These are phyloP conservation scores for Starmerella floris DNA, from an alignment of 805 yeast species.

Conservation along the genomic window DNA sequence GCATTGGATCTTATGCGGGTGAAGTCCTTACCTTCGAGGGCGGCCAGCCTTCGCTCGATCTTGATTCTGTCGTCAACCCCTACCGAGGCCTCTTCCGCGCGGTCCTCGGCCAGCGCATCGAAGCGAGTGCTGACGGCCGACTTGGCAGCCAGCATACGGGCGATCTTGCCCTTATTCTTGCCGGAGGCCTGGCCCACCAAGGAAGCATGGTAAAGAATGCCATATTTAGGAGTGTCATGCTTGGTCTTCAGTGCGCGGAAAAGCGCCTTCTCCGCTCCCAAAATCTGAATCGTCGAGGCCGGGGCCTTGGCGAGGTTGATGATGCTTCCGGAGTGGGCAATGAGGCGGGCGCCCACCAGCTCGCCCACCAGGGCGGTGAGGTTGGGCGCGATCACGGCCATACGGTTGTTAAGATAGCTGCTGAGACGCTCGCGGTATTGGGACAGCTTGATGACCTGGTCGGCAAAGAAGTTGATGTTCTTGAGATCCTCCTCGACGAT, in stretches of 20 bases:
- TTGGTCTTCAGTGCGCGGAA: conserved; percentile 98
- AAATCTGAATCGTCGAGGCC: conserved; percentile 93
- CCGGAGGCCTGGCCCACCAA: conserved; percentile 97
- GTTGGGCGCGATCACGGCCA: conserved; percentile 99
- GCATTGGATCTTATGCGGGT: conserved; percentile 73
- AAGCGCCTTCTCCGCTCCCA: conserved; percentile 98
- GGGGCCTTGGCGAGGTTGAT: conserved; percentile 95
- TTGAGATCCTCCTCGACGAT: conserved; percentile 80
- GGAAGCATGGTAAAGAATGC: conserved; percentile 91
- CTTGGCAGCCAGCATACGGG: conserved; percentile 96
- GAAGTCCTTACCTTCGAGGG: conserved; percentile 85
- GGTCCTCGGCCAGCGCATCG: conserved; percentile 93
- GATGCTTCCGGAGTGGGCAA: conserved; percentile 93
- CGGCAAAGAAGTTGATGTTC: conserved; percentile 83
- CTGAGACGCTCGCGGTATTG: conserved; percentile 93
- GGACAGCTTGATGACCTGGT: conserved; percentile 90
- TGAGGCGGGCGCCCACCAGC: conserved; percentile 94
- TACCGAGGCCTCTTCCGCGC: conserved; percentile 88
- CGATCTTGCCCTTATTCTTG: conserved; percentile 96
- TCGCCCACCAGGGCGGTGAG: conserved; percentile 92
- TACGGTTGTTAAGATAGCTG: conserved; percentile 79
- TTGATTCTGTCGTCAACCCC: conserved; percentile 85
- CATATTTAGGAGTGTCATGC: conserved; percentile 97
- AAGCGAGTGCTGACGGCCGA: conserved; percentile 94
- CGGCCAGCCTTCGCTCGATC: conserved; percentile 88